Conservation (phyloP, 805 yeast species). For the Metschnikowia chrysomelidarum region DNA sequence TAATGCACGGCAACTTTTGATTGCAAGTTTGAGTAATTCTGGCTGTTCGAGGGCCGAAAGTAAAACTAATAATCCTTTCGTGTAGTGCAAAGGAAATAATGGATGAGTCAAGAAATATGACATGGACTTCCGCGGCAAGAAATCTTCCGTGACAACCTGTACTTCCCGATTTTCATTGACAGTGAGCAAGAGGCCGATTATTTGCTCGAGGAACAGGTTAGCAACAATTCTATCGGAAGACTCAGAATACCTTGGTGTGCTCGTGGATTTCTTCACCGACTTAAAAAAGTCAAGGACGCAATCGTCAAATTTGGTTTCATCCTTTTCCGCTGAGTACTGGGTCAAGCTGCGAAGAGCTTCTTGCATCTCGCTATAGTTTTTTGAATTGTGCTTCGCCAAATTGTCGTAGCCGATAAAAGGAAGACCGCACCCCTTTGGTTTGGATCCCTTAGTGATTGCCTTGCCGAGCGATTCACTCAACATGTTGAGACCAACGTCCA, state of each 20-base stretch:
- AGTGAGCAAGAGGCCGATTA: slow-evolving; percentile 43
- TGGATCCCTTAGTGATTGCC: slow-evolving; percentile 32
- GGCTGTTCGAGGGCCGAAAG: slow-evolving; percentile 44
- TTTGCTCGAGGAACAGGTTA: slow-evolving; percentile 47
- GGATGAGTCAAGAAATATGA: slow-evolving; percentile 86
- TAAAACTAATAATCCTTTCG: slow-evolving; percentile 55
- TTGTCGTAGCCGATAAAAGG: slow-evolving; percentile 23
- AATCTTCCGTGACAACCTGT: slow-evolving; percentile 23
- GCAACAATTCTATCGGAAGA: slow-evolving; percentile 69
- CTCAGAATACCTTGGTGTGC: slow-evolving; percentile 30
- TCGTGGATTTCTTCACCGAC: not conserved
- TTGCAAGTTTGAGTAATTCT: slow-evolving; percentile 74
- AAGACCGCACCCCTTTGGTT: slow-evolving; percentile 25
- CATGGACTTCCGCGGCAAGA: slow-evolving; percentile 56
- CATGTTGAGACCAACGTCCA: slow-evolving; percentile 66
- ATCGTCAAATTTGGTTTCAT: slow-evolving; percentile 20
- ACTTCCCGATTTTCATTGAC: slow-evolving; percentile 22
- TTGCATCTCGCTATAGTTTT: slow-evolving; percentile 15
- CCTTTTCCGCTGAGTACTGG: slow-evolving; percentile 4
- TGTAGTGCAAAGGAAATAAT: slow-evolving; percentile 62
- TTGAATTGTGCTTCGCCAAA: slow-evolving; percentile 18
- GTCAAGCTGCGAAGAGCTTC: slow-evolving; percentile 18
- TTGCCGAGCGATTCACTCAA: slow-evolving; percentile 71
- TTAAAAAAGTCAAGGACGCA: slow-evolving; percentile 25
- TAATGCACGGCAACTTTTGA: slow-evolving; percentile 72